Evolutionary conservation across 306 rosid species (phyloP), one percentile per base, ranked within the genome.

Genomic region (Potentilla sterilis): DNA sequence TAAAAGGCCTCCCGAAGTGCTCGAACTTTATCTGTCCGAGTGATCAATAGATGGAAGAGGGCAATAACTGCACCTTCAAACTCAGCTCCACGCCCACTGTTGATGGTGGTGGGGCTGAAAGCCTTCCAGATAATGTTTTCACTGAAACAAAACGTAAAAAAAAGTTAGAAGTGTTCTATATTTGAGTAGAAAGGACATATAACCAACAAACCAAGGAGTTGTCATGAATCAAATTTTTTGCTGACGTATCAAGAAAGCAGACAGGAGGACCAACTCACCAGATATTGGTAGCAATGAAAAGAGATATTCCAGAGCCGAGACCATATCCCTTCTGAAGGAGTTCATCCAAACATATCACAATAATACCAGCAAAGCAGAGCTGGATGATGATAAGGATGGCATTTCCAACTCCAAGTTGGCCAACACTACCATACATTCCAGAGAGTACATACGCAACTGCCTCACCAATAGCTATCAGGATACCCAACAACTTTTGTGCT

Each of bases 261-360:
- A 43, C 42, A n/a, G 14, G 28, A 22, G 65, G 52, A 59, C 18
- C 0, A 82, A 75, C 80, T 74, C 85, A 95, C 98, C 97, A 92
- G 85, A 95, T 92, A 75, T 95, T 95, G 80, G 97, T 95, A 0
- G 98, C 97, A 69, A 92, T 95, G 85, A 95, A 95, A 14, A 95
- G 96, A 71, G 98, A 95, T 87, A 95, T 95, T 84, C 97, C 96
- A 74, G 97, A 95, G 73, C 98, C 98, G 42, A 95, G 88, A 83
- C 97, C 98, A 83, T 95, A 95, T 89, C 98, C 98, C 79, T 95
- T 95, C 85, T 95, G 97, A 78, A 95, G 97, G 74, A 95, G 98
- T 75, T 95, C 97, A 72, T 95, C 98, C 69, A 95, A 89, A 74
- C 97, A 95, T 65, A 95, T 95, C 70, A 95, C 98, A 80, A 95